A percentile compares a stretch with the other conserved stretches of the same genome.
Evolutionary conservation across 2,329 filamentous ascomycete genomes (phyloP).

Genomic region (Botrytis medusae): DNA sequence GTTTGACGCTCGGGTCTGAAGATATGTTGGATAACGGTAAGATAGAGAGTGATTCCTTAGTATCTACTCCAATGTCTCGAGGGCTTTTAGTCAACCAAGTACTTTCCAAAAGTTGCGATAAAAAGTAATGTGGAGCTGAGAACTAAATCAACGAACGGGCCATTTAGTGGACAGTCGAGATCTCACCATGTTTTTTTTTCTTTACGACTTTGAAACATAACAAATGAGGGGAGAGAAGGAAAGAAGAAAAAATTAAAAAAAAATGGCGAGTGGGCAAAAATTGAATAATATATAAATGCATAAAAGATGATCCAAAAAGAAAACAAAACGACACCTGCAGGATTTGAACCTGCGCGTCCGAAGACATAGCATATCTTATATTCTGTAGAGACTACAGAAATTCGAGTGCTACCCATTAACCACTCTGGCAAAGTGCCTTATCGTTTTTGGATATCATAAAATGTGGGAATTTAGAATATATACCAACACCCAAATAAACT

Average conservation of each 20-base stretch:
- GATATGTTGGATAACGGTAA: not conserved
- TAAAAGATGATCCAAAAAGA: too few species aligned
- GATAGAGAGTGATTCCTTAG: not conserved
- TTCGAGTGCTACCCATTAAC: constrained; percentile 42
- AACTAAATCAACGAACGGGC: not conserved
- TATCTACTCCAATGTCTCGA: not conserved
- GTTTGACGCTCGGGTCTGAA: not conserved
- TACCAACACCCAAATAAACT: fast-evolving
- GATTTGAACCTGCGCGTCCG: constrained; percentile 42
- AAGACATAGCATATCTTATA: constrained; percentile 40
- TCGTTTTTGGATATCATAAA: fast-evolving
- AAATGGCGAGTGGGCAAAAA: not conserved
- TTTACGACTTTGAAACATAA: not conserved
- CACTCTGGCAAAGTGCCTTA: constrained; percentile 38
- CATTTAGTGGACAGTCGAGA: not conserved
- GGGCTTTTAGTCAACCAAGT: not conserved
- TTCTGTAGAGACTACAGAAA: constrained; percentile 6
- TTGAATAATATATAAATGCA: not conserved
- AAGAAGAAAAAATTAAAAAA: not conserved
- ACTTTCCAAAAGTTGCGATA: not conserved
- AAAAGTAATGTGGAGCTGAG: not conserved
- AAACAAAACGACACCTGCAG: constrained; percentile 32
- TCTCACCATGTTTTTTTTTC: not conserved
- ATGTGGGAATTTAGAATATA: fast-evolving
- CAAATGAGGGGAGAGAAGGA: not conserved